Base-by-base conservation (phyloP, 192 early-diverging fungal genomes). In the Paraglomus occultum region DNA sequence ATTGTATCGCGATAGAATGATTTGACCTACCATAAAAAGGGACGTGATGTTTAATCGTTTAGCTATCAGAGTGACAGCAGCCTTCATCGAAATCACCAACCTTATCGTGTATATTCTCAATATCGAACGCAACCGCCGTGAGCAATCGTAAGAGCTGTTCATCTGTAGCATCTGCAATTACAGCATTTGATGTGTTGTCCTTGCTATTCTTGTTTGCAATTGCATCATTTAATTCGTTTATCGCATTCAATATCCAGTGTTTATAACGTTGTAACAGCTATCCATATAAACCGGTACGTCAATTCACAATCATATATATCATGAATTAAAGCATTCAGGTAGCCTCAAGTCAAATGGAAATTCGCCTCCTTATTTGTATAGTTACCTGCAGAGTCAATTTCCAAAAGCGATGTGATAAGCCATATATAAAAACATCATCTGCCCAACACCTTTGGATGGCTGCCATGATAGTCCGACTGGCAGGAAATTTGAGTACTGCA, bases 401-500 rank as follows among this genome's bases (percentile, higher is more conserved):
- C 87, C 87, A 89, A 52, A 89, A 88, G 18, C 78, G 76, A 70
- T 80, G 73, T 0, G 83, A 81, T 11, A 88, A 51, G 1, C 76
- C 77, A 64, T 82, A 87, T 8, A 89, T 69, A 59, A 75, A 89
- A 9, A 89, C 75, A 18, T 88, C 66, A 9, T 83, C 73, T 10
- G 84, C 76, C 87, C 87, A 89, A 50, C 86, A 86, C 11, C 76
- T 60, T 40, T 78, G 71, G 18, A 89, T 80, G 2, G 87, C 83
- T n/a, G 72, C 60, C 9, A 85, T 64, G n/a, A 87, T 58, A 0
- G 74, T 78, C 52, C 75, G 71, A 46, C 76, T 85, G 0, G 83
- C 81, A 6, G 75, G 66, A 8, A 87, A 45, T 9, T 71, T 75
- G 17, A 79, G 63, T 64, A 49, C 45, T 49, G 55, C 23, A 45